Base-by-base conservation (phyloP, 495 filamentous ascomycete genomes). In the Oleoguttula mirabilis region DNA sequence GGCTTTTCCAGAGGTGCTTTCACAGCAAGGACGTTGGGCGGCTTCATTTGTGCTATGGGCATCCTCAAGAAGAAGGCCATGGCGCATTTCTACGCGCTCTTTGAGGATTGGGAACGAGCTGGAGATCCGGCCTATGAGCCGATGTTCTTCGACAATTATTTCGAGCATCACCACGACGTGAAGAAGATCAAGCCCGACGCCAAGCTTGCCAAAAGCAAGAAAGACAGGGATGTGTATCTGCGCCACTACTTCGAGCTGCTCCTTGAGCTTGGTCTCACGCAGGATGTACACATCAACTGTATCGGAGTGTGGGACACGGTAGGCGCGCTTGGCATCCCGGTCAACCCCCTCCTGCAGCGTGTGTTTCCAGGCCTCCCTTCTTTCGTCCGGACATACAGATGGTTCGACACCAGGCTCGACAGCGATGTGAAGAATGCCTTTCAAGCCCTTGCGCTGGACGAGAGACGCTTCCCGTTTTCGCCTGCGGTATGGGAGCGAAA, bases 201-300 rank as follows among this genome's bases (percentile, higher is more conserved):
- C 2, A 35, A 25, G 21, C 32, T 45, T 7, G 20, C 54, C 3
- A 16, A 21, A 22, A 40, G 36, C 25, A 35, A 17, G 7, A 15
- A 35, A 2, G 10, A 23, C 21, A 11, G 36, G 2, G 38, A 47
- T 10, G 33, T 21, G 14, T 47, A 47, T 20, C 12, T 51, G 2
- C 22, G 35, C 10, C 21, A 51, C 3, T 51, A 51, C 48, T 27
- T 77, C 41, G 65, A 64, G 34, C 56, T 55, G 3, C 60, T 77
- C 21, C 57, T 71, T 45, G 61, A 58, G 8, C 53, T 80, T 31
- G 70, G 67, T 10, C 27, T 79, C 7, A 44, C 70, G 16, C 63
- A 51, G 32, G 25, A 43, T 31, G 48, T 36, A 2, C 12, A 45
- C 4, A 64, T 80, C 45, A 43, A 47, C 5, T 31, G 33, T 11